Percentiles rank a stretch among this genome's conserved stretches.
phyloP scores from a whole-genome alignment of 2,329 filamentous ascomycete genomes.

The Colletotrichum higginsianum region DNA sequence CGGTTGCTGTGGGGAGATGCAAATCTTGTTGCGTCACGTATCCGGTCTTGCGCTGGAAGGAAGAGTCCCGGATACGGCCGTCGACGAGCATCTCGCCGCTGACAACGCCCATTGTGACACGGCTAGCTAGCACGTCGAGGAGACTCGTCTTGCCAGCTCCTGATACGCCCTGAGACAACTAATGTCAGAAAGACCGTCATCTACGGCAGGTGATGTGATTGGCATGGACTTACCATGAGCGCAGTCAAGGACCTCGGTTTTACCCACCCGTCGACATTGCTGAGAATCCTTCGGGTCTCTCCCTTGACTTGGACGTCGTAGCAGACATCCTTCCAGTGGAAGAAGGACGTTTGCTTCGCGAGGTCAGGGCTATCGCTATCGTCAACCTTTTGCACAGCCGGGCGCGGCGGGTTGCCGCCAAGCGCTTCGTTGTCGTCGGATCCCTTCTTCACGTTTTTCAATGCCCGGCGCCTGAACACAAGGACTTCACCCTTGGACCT shows the following conservation, averaged over 20 bases:
- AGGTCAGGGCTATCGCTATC: slow-evolving; percentile 42
- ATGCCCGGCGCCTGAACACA: slow-evolving; percentile 66
- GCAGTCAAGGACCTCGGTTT: slow-evolving; percentile 78
- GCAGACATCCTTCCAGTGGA: slow-evolving; percentile 78
- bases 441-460: slow-evolving; percentile 20
- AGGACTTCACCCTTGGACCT: slow-evolving; percentile 74
- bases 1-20: slow-evolving; percentile 49
- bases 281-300: slow-evolving; percentile 72
- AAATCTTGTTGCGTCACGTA: slow-evolving; percentile 77
- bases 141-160: slow-evolving; percentile 66
- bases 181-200: background rate
- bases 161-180: slow-evolving; percentile 27
- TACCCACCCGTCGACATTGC: slow-evolving; percentile 78
- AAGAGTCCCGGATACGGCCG: slow-evolving; percentile 72
- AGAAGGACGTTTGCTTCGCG: slow-evolving; percentile 70
- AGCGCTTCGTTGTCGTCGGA: background rate
- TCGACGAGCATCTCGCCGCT: slow-evolving; percentile 77
- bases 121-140: slow-evolving; percentile 72
- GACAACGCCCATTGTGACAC: slow-evolving; percentile 78
- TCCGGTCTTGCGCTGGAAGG: slow-evolving; percentile 78
- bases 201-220: slow-evolving; percentile 66
- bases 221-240: slow-evolving; percentile 72
- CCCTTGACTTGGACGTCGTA: slow-evolving; percentile 79
- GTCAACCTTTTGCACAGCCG: background rate
- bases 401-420: background rate